These are phyloP conservation scores for Lumnitzera littorea DNA, from an alignment of 345 rosid species.

Conservation along the genomic window DNA sequence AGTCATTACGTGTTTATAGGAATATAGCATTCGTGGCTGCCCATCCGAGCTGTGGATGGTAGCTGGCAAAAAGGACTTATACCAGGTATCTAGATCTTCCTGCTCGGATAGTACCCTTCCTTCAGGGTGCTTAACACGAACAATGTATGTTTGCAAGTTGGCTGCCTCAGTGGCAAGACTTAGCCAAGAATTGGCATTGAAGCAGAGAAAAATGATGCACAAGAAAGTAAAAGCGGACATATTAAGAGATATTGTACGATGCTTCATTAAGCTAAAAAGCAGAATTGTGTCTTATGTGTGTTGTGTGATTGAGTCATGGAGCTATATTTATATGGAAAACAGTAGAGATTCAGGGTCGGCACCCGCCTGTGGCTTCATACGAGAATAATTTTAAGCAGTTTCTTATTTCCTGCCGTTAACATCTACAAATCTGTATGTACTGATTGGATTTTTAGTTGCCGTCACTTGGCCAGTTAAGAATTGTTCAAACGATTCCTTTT, in stretches of 20 bases:
- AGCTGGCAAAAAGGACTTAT: slow-evolving; percentile 22
- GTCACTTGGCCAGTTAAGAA: background rate
- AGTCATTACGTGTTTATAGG: slow-evolving; percentile 27
- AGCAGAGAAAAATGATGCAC: background rate
- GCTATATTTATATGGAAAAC: background rate
- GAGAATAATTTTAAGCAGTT: background rate
- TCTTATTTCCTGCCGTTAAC: too few species aligned
- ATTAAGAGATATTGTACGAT: too few species aligned
- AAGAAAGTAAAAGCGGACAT: too few species aligned
- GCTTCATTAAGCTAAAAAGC: too few species aligned
- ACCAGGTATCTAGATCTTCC: slow-evolving; percentile 16
- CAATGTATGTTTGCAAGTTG: slow-evolving; percentile 21
- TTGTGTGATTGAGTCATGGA: too few species aligned
- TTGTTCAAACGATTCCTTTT: background rate
- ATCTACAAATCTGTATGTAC: background rate
- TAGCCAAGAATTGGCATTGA: slow-evolving; percentile 1
- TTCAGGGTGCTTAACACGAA: slow-evolving; percentile 14
- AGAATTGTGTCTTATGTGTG: too few species aligned
- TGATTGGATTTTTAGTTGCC: background rate
- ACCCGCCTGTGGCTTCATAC: background rate
- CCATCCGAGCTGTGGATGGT: slow-evolving; percentile 4
- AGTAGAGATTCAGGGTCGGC: too few species aligned
- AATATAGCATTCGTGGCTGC: slow-evolving; percentile 22
- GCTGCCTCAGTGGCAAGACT: background rate
- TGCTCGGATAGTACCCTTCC: slow-evolving; percentile 4